Base-by-base conservation (phyloP, 2,329 filamentous ascomycete species). In the Pseudopithomyces maydicus region DNA sequence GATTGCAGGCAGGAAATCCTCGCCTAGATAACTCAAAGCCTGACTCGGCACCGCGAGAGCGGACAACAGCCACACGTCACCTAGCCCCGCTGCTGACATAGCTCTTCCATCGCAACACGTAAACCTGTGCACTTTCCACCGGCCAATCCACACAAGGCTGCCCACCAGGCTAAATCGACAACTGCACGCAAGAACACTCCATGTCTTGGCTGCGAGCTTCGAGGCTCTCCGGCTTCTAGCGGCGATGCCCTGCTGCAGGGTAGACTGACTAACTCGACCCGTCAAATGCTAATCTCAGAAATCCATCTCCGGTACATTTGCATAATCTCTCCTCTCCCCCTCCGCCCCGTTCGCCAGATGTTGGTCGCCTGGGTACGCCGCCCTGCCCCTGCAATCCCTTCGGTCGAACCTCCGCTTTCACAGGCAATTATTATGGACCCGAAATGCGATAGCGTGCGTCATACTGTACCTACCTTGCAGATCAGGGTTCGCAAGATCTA, bases 1-100 rank as follows among this genome's bases (percentile, higher is more conserved):
- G 38, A 32, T 53, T 57, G 50, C 52, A 35, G 54, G 54, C 39
- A 38, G 35, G 15, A 35, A 20, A 48, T 20, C 15, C n/a, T n/a
- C 50, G 51, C 50, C 23, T 38, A 32, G 33, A 26, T 38, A 38
- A 19, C 39, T 15, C 33, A 54, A 52, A 20, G 32, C 52, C 53
- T 50, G 58, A 52, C 52, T 58, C 56, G 47, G 52, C 60, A 56
- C 33, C 29, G 36, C 36, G 29, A 49, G 35, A 44, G 12, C 19
- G 33, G 32, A 48, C 45, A 48, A 38, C 3, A 48, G 33, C 45
- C 45, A 38, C 33, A 48, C 19, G 32, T 48, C 19, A 48, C 45
- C n/a, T 12, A 38, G 14, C 45, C 45, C 36, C 39, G 26, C 39
- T 52, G 50, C 38, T 52, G 48, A 42, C 50, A 45, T 19, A 52